A percentile compares a stretch with the other conserved stretches of the same genome.
Conservation (phyloP, 768 basidiomycete species). For the Naematelia encephala region DNA sequence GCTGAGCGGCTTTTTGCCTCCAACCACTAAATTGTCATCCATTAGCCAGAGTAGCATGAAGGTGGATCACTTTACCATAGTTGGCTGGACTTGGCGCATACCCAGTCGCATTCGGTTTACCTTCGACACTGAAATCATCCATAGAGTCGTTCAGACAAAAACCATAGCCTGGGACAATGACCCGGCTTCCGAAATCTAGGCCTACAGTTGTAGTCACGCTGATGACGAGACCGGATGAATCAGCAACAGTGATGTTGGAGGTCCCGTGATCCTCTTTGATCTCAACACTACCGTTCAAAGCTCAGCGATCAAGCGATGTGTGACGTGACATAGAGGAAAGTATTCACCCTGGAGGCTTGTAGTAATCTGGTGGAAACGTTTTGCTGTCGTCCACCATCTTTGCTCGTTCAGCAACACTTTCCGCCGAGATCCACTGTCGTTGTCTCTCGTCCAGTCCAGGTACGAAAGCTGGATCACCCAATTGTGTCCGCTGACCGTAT, state of each 20-base stretch:
- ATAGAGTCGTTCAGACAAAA: conserved; percentile 41
- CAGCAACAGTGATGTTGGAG: conserved; percentile 39
- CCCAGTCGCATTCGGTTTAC: conserved; percentile 29
- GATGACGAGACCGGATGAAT: conserved; percentile 31
- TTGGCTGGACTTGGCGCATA: conserved; percentile 34
- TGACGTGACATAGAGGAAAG: background rate
- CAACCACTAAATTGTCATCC: conserved; percentile 10
- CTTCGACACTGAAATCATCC: conserved; percentile 40
- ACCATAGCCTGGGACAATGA: conserved; percentile 39
- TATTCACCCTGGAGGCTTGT: conserved; percentile 31
- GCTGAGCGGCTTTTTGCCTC: conserved; percentile 34
- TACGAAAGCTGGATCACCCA: conserved; percentile 41
- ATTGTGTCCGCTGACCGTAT: conserved; percentile 36
- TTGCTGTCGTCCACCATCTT: conserved; percentile 29
- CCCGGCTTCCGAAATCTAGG: conserved; percentile 31
- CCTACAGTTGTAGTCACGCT: conserved; percentile 40
- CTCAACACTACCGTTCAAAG: conserved; percentile 18
- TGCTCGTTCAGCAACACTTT: conserved; percentile 11
- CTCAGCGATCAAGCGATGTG: no score
- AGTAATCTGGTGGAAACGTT: conserved; percentile 30
- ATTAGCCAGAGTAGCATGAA: background rate
- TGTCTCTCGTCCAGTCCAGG: conserved; percentile 26
- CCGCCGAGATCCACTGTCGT: conserved; percentile 18
- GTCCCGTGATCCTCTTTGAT: conserved; percentile 37
- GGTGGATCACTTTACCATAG: conserved; percentile 19